These are phyloP conservation scores for Drechslerella coelobrocha DNA, from an alignment of 2,329 filamentous ascomycete genomes.

Conservation along the genomic window DNA sequence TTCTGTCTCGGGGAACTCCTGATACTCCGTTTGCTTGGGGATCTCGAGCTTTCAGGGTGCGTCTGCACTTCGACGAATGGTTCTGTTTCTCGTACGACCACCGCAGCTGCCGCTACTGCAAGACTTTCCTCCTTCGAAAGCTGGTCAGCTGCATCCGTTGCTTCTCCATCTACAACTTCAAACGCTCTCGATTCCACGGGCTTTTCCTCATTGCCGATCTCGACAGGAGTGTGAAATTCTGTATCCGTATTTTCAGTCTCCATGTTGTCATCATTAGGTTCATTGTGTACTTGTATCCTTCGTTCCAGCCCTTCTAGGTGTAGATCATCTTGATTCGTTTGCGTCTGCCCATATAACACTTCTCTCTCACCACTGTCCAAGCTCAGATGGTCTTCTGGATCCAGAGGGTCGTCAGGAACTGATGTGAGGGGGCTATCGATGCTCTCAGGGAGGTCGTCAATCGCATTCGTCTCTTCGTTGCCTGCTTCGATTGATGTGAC, in stretches of 20 bases:
- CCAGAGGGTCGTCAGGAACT: conserved; percentile 34
- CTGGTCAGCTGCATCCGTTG: conserved; percentile 13
- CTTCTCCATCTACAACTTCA: conserved; percentile 7
- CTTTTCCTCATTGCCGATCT: conserved; percentile 13
- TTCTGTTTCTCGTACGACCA: conserved; percentile 7
- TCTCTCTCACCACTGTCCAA: conserved; percentile 33
- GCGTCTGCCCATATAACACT: conserved; percentile 21
- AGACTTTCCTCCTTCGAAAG: conserved; percentile 29
- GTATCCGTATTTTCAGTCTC: conserved; percentile 39
- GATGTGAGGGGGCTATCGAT: conserved; percentile 49
- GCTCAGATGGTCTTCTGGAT: conserved; percentile 32
- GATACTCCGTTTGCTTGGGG: conserved; percentile 23
- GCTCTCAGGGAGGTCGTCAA: conserved; percentile 26
- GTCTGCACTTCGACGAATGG: neutral
- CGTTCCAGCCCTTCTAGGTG: neutral
- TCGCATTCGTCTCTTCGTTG: conserved; percentile 2
- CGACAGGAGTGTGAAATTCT: conserved; percentile 36
- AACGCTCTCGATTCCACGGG: neutral
- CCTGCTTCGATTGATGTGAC: neutral
- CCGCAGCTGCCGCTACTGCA: neutral
- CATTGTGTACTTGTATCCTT: neutral
- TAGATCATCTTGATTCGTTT: neutral
- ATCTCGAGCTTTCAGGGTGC: conserved; percentile 4
- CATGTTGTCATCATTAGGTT: conserved; percentile 27
- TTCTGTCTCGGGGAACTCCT: conserved; percentile 31